phyloP scores from a whole-genome alignment of 1,284 basidiomycete species.

The Cryptococcus amylolentus region DNA sequence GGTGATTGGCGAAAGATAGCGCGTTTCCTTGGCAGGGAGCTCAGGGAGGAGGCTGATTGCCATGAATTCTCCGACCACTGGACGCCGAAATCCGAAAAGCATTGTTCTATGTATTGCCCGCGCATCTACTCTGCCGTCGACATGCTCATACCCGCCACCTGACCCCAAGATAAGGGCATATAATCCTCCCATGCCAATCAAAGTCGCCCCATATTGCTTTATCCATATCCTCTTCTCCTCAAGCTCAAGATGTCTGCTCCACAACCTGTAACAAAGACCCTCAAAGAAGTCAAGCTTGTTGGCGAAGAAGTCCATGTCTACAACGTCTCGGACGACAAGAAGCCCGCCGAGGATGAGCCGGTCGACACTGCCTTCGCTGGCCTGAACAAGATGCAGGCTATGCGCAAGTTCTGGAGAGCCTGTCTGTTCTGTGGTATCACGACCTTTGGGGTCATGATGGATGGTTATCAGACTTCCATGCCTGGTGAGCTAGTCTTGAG shows the following conservation, averaged over 20 bases:
- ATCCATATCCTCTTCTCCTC: not conserved
- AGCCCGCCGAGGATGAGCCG: not conserved
- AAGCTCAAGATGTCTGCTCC: slow-evolving; percentile 1
- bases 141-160: too few species aligned
- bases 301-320: slow-evolving; percentile 4
- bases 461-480: slow-evolving; percentile 16
- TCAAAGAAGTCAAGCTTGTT: not conserved
- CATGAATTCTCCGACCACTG: too few species aligned
- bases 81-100: too few species aligned
- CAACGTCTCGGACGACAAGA: not conserved
- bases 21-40: too few species aligned
- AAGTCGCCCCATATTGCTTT: not conserved
- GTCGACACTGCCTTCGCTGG: slow-evolving; percentile 9
- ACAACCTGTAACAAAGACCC: not conserved
- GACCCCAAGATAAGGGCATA: too few species aligned
- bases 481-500: not conserved
- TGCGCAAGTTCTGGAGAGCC: slow-evolving; percentile 14
- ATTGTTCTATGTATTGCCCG: too few species aligned
- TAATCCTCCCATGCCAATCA: too few species aligned
- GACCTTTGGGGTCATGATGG: slow-evolving; percentile 17
- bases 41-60: too few species aligned
- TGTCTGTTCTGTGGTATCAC: slow-evolving; percentile 9
- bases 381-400: slow-evolving; percentile 10
- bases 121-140: too few species aligned
- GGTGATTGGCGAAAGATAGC: too few species aligned